Evolutionary conservation across 768 basidiomycete genomes (phyloP), one percentile per base, ranked within the genome.

Genomic region (Mycena kentingensis): DNA sequence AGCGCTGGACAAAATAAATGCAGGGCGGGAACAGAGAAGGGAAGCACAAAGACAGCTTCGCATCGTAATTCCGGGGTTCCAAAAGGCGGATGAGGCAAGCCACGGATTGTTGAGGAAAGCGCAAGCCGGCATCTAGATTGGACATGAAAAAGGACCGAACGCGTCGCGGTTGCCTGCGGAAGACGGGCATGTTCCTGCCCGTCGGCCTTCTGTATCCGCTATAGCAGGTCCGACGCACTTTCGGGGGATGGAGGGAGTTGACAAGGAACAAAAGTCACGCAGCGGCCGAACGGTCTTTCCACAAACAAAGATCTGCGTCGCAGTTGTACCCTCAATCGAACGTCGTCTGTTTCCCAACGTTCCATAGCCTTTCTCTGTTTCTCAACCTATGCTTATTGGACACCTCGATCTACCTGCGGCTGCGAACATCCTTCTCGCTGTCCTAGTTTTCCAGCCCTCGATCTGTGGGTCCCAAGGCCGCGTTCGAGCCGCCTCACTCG

Each of bases 51-150:
- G 27, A 48, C 44, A 34, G 47, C 42, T 43, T 32, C 29, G 51
- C 18, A 52, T 49, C 46, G 48, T 45, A 46, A 44, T 54, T 54
- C 35, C 38, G 38, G 54, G 51, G 54, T 52, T 60, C 54, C 25
- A 42, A 42, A 10, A 19, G 11, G 21, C 10, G 18, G 19, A 39
- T 7, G 31, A 32, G 31, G 31, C 16, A 8, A 8, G 31, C 31
- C 31, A 32, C 31, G 31, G 31, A 32, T 32, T 32, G 8, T 32
- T 32, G 31, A 16, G 31, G 31, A 16, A 32, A 16, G 31, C 31
- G 31, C 31, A 32, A 8, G 8, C 16, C 16, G 31, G 16, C 8
- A 16, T 32, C 10, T 32, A 32, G 31, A 32, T 32, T 37, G n/a
- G n/a, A n/a, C n/a, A 37, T 37, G 11, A 37, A 10, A 37, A 10